Percentiles rank a stretch among this genome's conserved stretches.
Evolutionary conservation across 1,284 basidiomycete genomes (phyloP).

Genomic region (Microbotryum saponariae): DNA sequence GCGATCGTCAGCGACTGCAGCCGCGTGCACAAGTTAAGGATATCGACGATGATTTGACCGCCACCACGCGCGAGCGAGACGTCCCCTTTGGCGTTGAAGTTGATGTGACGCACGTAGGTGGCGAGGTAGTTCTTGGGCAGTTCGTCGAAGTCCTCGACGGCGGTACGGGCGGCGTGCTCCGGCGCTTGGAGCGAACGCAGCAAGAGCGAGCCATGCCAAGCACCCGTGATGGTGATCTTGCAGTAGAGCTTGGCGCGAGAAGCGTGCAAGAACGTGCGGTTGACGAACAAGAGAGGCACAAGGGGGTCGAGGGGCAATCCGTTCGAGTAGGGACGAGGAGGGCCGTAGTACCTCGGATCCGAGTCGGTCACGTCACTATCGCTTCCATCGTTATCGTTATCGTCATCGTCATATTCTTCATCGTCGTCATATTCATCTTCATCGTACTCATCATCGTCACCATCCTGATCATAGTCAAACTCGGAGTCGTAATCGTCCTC

Average conservation of each 20-base stretch:
- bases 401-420: not conserved
- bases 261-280: slow-evolving; percentile 32
- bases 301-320: slow-evolving; percentile 29
- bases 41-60: slow-evolving; percentile 17
- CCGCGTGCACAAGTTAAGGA: slow-evolving; percentile 18
- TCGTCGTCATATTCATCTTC: not conserved
- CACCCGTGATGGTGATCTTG: not conserved
- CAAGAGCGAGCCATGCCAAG: slow-evolving; percentile 19
- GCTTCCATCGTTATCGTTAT: not conserved
- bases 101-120: slow-evolving; percentile 11
- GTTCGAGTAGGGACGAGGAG: slow-evolving; percentile 21
- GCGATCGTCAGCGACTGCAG: slow-evolving; percentile 23
- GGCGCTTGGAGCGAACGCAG: slow-evolving; percentile 18
- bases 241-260: slow-evolving; percentile 27
- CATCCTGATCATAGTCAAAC: slow-evolving; percentile 9
- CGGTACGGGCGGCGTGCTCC: slow-evolving; percentile 6
- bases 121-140: slow-evolving; percentile 14
- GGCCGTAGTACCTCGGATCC: not conserved
- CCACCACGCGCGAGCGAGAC: slow-evolving; percentile 24
- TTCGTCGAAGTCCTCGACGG: slow-evolving; percentile 1
- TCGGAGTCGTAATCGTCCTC: slow-evolving; percentile 8
- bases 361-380: slow-evolving; percentile 1
- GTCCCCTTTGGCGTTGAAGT: slow-evolving; percentile 1
- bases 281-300: slow-evolving; percentile 30
- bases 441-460: slow-evolving; percentile 3